Base-by-base conservation (phyloP, 345 rosid genomes). In the Raphanus raphanistrum region DNA sequence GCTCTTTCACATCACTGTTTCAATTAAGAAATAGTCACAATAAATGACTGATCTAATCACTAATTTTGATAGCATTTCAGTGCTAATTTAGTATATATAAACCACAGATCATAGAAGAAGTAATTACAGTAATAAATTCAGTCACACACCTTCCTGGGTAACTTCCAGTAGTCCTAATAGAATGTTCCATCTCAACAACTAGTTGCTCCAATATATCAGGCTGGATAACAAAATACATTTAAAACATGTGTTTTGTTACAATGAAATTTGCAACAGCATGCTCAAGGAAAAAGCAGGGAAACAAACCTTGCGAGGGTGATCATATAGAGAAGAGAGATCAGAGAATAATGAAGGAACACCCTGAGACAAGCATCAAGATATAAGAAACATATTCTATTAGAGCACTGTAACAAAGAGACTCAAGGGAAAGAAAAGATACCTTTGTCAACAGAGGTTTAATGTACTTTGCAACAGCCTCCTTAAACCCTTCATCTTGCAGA, bases 291-390 rank as follows among this genome's bases (percentile, higher is more conserved):
- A 78, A 70, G 68, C 17, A 64, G 62, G 58, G 26, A 73, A 79
- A 82, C 84, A 82, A 69, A 93, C 98, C 97, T 96, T 96, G 80
- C 86, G 84, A 77, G 86, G 86, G 75, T 90, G 95, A 78, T 86
- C 86, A 69, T 96, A 96, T 66, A 96, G 81, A 63, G 99, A 87
- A 68, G 98, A 96, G 82, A 96, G 98, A 77, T 93, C 97, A 13
- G 98, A 93, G 80, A 96, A 96, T 71, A 93, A 82, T 38, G 99
- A 96, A 80, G 99, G 98, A 79, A 96, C 98, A 68, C 99, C 99
- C 98, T 91, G 81, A 43, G 70, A 76, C 54, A 58, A 79, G 25
- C 45, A 75, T 57, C 59, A 76, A 65, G n/a, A 43, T 27, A 43
- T 80, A 70, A 75, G 73, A 70, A 52, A 48, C 66, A 36, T 32